A percentile compares a stretch with the other conserved stretches of the same genome.
Evolutionary conservation across 2,329 filamentous ascomycete genomes (phyloP).

Genomic region (Cladophialophora carrionii): DNA sequence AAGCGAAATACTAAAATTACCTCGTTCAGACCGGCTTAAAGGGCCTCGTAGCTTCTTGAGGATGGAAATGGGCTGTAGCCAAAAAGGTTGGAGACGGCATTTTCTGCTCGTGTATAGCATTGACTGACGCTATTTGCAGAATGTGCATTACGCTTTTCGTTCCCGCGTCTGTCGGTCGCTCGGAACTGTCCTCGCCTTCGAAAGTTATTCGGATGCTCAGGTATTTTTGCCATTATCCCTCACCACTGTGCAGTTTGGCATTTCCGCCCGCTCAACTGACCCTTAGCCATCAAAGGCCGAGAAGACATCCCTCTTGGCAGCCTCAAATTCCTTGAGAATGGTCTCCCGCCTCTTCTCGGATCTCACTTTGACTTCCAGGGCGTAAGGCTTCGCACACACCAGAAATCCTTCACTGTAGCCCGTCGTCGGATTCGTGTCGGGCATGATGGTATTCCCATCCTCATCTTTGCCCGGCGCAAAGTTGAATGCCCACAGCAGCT

Average conservation of each 20-base stretch:
- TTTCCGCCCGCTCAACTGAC: not conserved
- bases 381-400: constrained; percentile 43
- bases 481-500: constrained; percentile 43
- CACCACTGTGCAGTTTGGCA: not conserved
- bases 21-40: not conserved
- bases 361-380: constrained; percentile 39
- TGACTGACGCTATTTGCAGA: constrained; percentile 17
- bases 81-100: constrained; percentile 18
- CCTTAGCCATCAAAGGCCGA: constrained; percentile 29
- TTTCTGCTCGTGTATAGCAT: not conserved
- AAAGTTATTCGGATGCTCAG: not conserved
- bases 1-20: not conserved
- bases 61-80: constrained; percentile 34
- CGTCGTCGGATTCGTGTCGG: constrained; percentile 44
- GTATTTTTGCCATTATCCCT: not conserved
- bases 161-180: not conserved
- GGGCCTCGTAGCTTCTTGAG: constrained; percentile 15
- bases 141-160: constrained; percentile 16
- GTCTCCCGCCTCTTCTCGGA: constrained; percentile 42
- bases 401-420: constrained; percentile 47
- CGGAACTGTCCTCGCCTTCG: not conserved
- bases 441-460: constrained; percentile 39
- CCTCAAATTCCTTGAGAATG: constrained; percentile 42
- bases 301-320: constrained; percentile 40
- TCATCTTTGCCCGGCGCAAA: constrained; percentile 38